These are phyloP conservation scores for Akanthomyces dipterigenus DNA, from an alignment of 2,329 filamentous ascomycete genomes.

Conservation along the genomic window DNA sequence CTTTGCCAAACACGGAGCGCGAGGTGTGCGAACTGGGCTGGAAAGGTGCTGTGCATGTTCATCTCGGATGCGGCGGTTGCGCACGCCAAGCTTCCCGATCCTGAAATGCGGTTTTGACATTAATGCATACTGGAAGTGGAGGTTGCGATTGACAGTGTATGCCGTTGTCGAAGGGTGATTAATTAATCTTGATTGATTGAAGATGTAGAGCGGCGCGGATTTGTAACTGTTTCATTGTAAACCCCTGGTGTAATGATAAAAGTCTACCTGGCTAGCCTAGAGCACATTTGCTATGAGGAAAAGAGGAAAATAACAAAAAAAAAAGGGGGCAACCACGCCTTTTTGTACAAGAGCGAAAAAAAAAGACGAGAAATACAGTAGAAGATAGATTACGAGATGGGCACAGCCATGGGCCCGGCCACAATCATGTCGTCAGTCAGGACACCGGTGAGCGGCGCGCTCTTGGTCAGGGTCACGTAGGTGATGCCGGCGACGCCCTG, in stretches of 20 bases:
- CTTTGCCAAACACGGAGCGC: not conserved
- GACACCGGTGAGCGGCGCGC: constrained; percentile 40
- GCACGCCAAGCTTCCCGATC: not conserved
- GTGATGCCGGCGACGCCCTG: constrained; percentile 55
- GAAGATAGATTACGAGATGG: constrained; percentile 35
- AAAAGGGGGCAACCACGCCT: not conserved
- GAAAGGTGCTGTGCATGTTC: not conserved
- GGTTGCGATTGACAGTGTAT: too few relatives aligned
- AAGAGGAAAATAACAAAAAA: not conserved
- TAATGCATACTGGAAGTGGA: not conserved
- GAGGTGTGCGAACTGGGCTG: not conserved
- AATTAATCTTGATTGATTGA: too few relatives aligned
- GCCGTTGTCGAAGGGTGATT: too few relatives aligned
- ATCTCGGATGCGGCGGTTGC: not conserved
- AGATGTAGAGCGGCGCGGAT: too few relatives aligned
- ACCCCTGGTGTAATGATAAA: not conserved
- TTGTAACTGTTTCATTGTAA: too few relatives aligned
- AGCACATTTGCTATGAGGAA: not conserved
- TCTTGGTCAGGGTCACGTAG: constrained; percentile 59
- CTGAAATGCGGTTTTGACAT: not conserved
- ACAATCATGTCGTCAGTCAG: constrained; percentile 58
- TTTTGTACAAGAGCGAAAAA: not conserved
- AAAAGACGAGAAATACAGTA: not conserved
- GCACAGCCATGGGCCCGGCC: constrained; percentile 56
- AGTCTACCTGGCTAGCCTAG: not conserved